Conservation (phyloP, 768 basidiomycete species). For the Tephrocybe sp. region DNA sequence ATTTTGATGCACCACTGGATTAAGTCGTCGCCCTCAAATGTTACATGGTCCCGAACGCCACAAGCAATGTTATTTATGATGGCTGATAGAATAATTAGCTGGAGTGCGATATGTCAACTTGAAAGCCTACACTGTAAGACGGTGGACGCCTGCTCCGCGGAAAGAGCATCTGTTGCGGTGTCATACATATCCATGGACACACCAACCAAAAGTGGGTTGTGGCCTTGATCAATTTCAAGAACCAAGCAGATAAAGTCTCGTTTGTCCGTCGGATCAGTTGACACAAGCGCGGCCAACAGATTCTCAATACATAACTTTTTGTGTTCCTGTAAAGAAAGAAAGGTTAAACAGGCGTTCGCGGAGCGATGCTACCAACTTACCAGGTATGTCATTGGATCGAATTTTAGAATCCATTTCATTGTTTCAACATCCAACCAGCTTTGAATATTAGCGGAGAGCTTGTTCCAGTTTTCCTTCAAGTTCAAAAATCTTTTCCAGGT, state of each 20-base stretch:
- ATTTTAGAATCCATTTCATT: constrained; percentile 50
- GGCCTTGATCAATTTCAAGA: constrained; percentile 45
- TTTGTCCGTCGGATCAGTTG: constrained; percentile 48
- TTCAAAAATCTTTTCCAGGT: constrained; percentile 59
- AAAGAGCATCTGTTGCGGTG: constrained; percentile 7
- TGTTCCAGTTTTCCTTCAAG: constrained; percentile 41
- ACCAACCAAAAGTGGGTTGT: constrained; percentile 8
- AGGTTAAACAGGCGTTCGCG: background rate
- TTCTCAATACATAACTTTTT: constrained; percentile 51
- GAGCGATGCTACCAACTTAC: constrained; percentile 34
- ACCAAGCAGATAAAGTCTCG: constrained; percentile 55
- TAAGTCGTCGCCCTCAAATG: constrained; percentile 28
- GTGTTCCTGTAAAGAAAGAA: constrained; percentile 32
- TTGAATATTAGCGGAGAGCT: constrained; percentile 40
- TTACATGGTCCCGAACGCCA: constrained; percentile 29
- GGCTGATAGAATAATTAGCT: constrained; percentile 27
- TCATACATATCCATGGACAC: constrained; percentile 1
- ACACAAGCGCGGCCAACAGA: constrained; percentile 51
- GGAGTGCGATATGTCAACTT: background rate
- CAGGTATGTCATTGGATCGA: constrained; percentile 59
- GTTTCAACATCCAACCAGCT: constrained; percentile 62
- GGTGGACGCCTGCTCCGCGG: constrained; percentile 6
- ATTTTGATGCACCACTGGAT: constrained; percentile 41
- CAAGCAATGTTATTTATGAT: constrained; percentile 43
- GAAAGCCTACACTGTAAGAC: constrained; percentile 14